Evolutionary conservation across 2,329 filamentous ascomycete species (phyloP).

Genomic region (Aspergillus sp.): DNA sequence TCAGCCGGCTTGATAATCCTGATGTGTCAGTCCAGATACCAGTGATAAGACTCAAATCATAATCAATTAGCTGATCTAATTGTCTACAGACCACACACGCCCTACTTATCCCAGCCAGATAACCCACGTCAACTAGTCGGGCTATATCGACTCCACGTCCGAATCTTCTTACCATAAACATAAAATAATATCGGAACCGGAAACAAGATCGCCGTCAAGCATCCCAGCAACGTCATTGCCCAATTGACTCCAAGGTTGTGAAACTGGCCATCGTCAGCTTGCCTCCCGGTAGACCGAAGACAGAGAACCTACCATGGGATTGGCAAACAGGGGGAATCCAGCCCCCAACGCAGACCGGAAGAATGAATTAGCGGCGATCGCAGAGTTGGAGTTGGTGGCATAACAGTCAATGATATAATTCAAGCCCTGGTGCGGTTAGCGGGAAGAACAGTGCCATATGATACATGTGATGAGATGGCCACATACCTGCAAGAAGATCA

Average conservation of each 20-base stretch:
- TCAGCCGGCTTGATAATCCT: background rate
- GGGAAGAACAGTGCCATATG: background rate
- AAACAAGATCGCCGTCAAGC: conserved; percentile 40
- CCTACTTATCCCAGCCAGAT: background rate
- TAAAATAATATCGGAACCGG: conserved; percentile 52
- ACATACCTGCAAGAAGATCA: conserved; percentile 25
- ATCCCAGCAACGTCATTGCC: conserved; percentile 41
- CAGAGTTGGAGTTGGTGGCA: conserved; percentile 40
- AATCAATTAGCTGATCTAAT: background rate
- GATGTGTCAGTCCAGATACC: background rate
- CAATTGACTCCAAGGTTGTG: conserved; percentile 39
- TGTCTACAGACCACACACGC: background rate
- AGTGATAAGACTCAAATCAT: background rate
- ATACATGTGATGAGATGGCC: background rate
- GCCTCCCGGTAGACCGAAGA: conserved; percentile 32
- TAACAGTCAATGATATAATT: conserved; percentile 47
- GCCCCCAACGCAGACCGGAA: conserved; percentile 36
- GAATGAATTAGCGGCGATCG: conserved; percentile 40
- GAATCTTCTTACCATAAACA: conserved; percentile 47
- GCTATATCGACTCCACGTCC: conserved; percentile 20
- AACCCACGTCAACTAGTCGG: background rate
- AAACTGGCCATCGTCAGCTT: background rate
- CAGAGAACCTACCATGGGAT: conserved; percentile 1
- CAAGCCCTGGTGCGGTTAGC: conserved; percentile 22
- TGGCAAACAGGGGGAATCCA: conserved; percentile 35